Base-by-base conservation (phyloP, 2,329 filamentous ascomycete species). In the Penicillium sp. region DNA sequence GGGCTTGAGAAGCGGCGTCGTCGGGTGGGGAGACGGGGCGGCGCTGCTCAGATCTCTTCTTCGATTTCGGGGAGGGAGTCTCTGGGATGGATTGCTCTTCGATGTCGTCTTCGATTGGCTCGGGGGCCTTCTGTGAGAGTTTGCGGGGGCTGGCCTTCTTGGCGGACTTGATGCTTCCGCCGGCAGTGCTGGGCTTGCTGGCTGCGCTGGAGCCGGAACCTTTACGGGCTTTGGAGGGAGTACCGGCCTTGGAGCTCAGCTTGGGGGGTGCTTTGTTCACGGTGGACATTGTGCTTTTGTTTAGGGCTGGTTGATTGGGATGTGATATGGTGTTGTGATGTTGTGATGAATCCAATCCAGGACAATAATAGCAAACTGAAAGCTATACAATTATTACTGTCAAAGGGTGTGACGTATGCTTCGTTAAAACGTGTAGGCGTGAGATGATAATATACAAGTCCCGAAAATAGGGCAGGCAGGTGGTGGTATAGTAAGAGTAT, bases 41-140 rank as follows among this genome's bases (percentile, higher is more conserved):
- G 27, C 67, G 65, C 40, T 69, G 67, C 43, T 69, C 67, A n/a
- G 19, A 26, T 51, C 55, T 62, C 47, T 53, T 64, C 57, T 59
- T 65, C 8, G 58, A 63, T 36, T 65, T 61, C 10, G 60, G 61
- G 3, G 65, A 65, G 2, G 64, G 63, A 0, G 61, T 64, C 32
- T 57, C 59, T 9, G 58, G 64, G n/a, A 62, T 49, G 1, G 58
- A 64, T 27, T 53, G 47, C 18, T 64, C 56, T 14, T 60, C 53
- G 10, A 40, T 26, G 4, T 64, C 58, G 32, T 66, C 61, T 27
- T 60, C 46, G 35, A 61, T 55, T 11, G 57, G 59, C 34, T 65
- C 44, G 18, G 62, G 61, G 8, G 55, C 56, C 46, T 62, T 66
- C 10, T 61, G 53, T 7, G 62, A 60, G 43, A 67, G 63, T 46